Percentiles rank a stretch among this genome's conserved stretches.
Evolutionary conservation across 345 rosid species (phyloP).

Genomic region (Citrus unshiu): DNA sequence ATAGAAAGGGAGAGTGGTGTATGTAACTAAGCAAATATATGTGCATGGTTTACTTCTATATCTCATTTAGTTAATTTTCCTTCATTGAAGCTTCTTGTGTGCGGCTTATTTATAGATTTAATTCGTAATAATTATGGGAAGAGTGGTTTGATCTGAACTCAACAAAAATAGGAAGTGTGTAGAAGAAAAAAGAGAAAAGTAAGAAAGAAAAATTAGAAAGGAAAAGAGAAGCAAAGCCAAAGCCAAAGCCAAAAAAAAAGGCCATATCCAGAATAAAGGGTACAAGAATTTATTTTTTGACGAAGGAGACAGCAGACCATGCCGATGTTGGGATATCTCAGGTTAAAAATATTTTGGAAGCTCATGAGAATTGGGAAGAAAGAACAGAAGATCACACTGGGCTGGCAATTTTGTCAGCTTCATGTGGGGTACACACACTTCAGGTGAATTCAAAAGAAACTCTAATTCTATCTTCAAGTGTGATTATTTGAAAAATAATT

Average conservation of each 20-base stretch:
- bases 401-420: not conserved
- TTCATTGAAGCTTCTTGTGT: not conserved
- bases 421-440: not conserved
- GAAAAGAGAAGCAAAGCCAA: not conserved
- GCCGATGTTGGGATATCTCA: not conserved
- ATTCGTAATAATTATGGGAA: not conserved
- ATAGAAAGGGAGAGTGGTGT: not conserved
- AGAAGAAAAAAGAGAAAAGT: constrained; percentile 25
- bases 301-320: constrained; percentile 23
- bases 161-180: constrained; percentile 29
- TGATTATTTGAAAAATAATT: not conserved
- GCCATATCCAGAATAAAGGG: constrained; percentile 8
- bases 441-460: not conserved
- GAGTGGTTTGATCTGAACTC: constrained; percentile 17
- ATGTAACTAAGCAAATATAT: constrained; percentile 2
- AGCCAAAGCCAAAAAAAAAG: not conserved
- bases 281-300: constrained; percentile 1
- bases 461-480: not conserved
- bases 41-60: not conserved
- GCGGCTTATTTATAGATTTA: not conserved
- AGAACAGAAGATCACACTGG: not conserved
- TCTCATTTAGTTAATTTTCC: not conserved
- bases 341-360: not conserved
- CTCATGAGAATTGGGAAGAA: not conserved
- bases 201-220: not conserved